phyloP scores from a whole-genome alignment of 495 filamentous ascomycete species.

The Daldinia concentrica region DNA sequence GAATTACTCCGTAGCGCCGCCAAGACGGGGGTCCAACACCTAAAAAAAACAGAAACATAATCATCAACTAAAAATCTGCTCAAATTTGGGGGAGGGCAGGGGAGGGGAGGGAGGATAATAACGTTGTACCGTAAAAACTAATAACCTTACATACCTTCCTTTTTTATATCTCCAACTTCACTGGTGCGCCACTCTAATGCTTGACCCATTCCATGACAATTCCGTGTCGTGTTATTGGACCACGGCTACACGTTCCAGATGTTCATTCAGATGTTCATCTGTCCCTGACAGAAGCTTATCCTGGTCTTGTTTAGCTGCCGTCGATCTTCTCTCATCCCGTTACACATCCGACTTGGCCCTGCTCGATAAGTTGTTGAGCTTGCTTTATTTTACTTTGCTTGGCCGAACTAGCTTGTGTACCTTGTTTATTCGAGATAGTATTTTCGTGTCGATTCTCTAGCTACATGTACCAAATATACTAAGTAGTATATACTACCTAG shows the following conservation, averaged over 20 bases:
- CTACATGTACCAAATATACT: not conserved
- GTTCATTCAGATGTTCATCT: conserved; percentile 23
- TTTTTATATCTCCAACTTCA: conserved; percentile 25
- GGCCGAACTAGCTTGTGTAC: not conserved
- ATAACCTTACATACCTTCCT: not conserved
- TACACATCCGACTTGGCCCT: conserved; percentile 39
- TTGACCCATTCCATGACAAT: conserved; percentile 11
- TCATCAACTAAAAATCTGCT: conserved; percentile 32
- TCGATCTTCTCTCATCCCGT: conserved; percentile 27
- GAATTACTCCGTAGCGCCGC: conserved; percentile 35
- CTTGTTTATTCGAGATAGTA: conserved; percentile 8
- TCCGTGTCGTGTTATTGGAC: conserved; percentile 21
- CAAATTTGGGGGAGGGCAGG: no score
- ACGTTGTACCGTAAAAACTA: not conserved
- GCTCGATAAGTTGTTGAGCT: conserved; percentile 1
- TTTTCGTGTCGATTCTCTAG: not conserved
- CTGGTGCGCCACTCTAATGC: conserved; percentile 29
- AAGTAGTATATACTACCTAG: not conserved
- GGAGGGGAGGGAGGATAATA: not conserved
- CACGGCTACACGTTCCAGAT: conserved; percentile 28
- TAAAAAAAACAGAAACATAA: no score
- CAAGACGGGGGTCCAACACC: conserved; percentile 33
- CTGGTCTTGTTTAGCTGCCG: conserved; percentile 32
- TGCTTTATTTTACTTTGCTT: conserved; percentile 15
- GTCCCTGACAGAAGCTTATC: conserved; percentile 36